Percentiles rank a stretch among this genome's conserved stretches.
Conservation (phyloP, 2,329 filamentous ascomycete genomes). For the Aureobasidium leucospermi region DNA sequence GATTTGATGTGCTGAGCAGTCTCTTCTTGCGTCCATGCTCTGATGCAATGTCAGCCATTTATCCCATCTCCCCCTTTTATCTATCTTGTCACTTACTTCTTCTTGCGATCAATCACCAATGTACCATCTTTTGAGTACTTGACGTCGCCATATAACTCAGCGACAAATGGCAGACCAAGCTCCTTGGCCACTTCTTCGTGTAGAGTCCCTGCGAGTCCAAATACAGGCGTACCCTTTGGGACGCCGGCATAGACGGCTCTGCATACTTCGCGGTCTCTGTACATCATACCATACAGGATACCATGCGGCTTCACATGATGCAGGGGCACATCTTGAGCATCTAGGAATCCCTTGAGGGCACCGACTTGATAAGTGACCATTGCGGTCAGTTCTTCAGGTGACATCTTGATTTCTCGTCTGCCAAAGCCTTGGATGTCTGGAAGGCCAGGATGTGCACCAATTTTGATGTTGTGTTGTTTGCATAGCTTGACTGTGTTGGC, state of each 20-base stretch:
- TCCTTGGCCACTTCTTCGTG: conserved; percentile 49
- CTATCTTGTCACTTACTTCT: conserved; percentile 34
- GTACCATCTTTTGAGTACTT: conserved; percentile 46
- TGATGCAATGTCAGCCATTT: conserved; percentile 11
- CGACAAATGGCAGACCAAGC: conserved; percentile 46
- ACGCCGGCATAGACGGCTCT: conserved; percentile 48
- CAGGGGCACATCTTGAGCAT: conserved; percentile 48
- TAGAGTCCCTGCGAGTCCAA: conserved; percentile 48
- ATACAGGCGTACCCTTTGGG: conserved; percentile 44
- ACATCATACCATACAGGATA: conserved; percentile 51
- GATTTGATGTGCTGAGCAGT: conserved; percentile 33
- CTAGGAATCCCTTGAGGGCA: conserved; percentile 52
- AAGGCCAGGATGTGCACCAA: conserved; percentile 58
- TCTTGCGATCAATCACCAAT: conserved; percentile 52
- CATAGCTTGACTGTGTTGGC: conserved; percentile 20
- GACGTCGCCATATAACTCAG: conserved; percentile 50
- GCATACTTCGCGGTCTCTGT: conserved; percentile 43
- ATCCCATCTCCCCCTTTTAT: background rate
- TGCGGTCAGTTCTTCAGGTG: conserved; percentile 49
- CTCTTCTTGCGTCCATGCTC: conserved; percentile 37
- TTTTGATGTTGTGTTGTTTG: conserved; percentile 49
- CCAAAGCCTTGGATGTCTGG: conserved; percentile 61
- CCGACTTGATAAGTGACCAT: conserved; percentile 57
- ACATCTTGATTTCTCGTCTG: conserved; percentile 53
- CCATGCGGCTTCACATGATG: conserved; percentile 59